These are phyloP conservation scores for Arxiozyma telluris DNA, from an alignment of 1,139 yeast species.

Conservation along the genomic window DNA sequence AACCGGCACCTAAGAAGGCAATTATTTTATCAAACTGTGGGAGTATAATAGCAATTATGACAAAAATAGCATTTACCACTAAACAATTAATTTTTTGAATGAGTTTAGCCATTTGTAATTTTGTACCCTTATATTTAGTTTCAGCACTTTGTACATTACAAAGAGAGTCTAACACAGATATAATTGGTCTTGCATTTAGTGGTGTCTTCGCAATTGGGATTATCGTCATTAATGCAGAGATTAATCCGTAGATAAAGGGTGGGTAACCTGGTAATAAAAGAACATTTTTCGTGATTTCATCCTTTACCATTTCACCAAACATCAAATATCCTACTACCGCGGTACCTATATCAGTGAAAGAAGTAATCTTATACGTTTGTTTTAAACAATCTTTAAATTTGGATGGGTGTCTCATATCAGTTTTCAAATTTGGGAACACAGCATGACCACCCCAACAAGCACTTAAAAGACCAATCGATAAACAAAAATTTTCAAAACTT, in stretches of 20 bases:
- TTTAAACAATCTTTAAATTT: conserved; percentile 44
- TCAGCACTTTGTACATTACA: conserved; percentile 32
- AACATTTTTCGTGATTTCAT: conserved; percentile 76
- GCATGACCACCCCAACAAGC: conserved; percentile 93
- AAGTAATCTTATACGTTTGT: conserved; percentile 56
- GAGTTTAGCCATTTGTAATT: conserved; percentile 14
- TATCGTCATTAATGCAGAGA: conserved; percentile 66
- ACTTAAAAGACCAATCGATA: conserved; percentile 68
- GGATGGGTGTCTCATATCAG: conserved; percentile 74
- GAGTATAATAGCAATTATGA: conserved; percentile 49
- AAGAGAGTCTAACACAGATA: conserved; percentile 53
- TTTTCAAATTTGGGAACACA: conserved; percentile 68
- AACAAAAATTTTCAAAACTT: conserved; percentile 40
- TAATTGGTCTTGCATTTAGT: conserved; percentile 76
- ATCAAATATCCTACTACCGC: conserved; percentile 76
- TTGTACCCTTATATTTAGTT: conserved; percentile 9
- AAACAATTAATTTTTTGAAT: conserved; percentile 29
- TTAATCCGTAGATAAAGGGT: conserved; percentile 46
- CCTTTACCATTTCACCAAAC: conserved; percentile 72
- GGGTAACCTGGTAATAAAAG: conserved; percentile 70
- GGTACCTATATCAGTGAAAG: conserved; percentile 62
- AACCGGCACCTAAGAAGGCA: conserved; percentile 73
- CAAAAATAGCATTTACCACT: conserved; percentile 36
- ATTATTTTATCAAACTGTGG: conserved; percentile 77
- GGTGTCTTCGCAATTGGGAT: conserved; percentile 88